A percentile compares a stretch with the other conserved stretches of the same genome.
These are phyloP conservation scores for Elsinoe necatrix DNA, from an alignment of 2,329 filamentous ascomycete genomes.

Conservation along the genomic window DNA sequence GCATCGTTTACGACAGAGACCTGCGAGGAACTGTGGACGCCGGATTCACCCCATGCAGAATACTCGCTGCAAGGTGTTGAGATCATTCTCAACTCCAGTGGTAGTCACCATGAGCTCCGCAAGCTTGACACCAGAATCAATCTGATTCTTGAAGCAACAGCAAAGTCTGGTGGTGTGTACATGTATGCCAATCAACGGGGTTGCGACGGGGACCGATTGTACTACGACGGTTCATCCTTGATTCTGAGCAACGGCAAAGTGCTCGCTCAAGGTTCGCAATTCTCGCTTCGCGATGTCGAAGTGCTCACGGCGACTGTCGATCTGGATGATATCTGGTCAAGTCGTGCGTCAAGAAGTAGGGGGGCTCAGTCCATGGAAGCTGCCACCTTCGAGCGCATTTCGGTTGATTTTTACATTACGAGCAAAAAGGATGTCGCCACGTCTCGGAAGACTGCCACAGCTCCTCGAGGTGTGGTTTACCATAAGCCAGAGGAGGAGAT, in stretches of 20 bases:
- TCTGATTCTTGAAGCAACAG: conserved; percentile 58
- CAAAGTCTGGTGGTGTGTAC: conserved; percentile 53
- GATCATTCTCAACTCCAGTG: conserved; percentile 54
- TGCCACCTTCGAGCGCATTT: conserved; percentile 40
- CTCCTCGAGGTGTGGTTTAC: conserved; percentile 42
- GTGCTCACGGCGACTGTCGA: conserved; percentile 50
- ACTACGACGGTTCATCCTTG: conserved; percentile 55
- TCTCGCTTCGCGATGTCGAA: conserved; percentile 51
- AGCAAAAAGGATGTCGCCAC: conserved; percentile 22
- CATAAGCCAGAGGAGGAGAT: conserved; percentile 61
- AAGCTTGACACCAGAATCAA: conserved; percentile 56
- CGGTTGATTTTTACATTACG: conserved; percentile 39
- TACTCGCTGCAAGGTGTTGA: conserved; percentile 61
- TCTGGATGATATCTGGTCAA: conserved; percentile 59
- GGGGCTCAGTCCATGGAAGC: conserved; percentile 48
- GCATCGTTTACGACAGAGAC: conserved; percentile 57
- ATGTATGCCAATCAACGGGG: conserved; percentile 55
- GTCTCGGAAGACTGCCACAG: conserved; percentile 39
- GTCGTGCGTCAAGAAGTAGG: conserved; percentile 48
- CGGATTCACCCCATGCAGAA: conserved; percentile 47
- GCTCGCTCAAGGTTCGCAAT: conserved; percentile 58
- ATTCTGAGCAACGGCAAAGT: conserved; percentile 55
- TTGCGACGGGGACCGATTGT: conserved; percentile 53
- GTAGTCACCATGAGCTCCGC: conserved; percentile 58
- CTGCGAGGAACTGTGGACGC: conserved; percentile 61